phyloP scores from a whole-genome alignment of 1,284 basidiomycete genomes.

The Termitomyces sp. region DNA sequence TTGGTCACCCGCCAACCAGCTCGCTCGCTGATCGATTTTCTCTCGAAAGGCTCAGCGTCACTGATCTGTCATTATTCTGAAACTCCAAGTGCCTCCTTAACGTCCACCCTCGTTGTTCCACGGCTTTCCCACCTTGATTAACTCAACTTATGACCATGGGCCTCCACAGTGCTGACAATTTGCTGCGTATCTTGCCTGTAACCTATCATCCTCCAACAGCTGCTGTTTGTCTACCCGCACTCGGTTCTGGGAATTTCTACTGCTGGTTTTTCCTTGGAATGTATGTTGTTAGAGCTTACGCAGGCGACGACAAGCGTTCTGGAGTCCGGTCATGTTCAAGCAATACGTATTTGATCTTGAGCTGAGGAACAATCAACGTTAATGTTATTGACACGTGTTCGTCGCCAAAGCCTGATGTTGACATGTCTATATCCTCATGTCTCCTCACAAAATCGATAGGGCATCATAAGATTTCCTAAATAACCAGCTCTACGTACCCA shows the following conservation, averaged over 20 bases:
- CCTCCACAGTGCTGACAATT: too few relatives aligned
- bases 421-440: constrained; percentile 1
- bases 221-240: neutral
- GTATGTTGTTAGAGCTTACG: neutral
- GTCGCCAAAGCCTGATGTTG: neutral
- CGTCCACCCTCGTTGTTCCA: too few relatives aligned
- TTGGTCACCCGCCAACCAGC: too few relatives aligned
- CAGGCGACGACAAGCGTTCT: neutral
- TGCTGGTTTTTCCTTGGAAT: too few relatives aligned
- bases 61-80: too few relatives aligned
- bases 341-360: neutral
- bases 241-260: too few relatives aligned
- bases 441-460: neutral
- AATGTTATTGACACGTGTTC: neutral
- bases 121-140: too few relatives aligned
- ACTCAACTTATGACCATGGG: too few relatives aligned
- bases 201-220: neutral
- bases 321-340: neutral
- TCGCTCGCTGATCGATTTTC: too few relatives aligned
- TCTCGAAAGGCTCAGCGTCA: too few relatives aligned
- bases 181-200: too few relatives aligned
- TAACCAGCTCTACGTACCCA: constrained; percentile 2
- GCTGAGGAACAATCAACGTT: constrained; percentile 11
- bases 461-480: neutral
- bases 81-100: too few relatives aligned